Percentiles rank a stretch among this genome's conserved stretches.
Conservation (phyloP, 1,284 basidiomycete genomes). For the Puccinia polysora region DNA sequence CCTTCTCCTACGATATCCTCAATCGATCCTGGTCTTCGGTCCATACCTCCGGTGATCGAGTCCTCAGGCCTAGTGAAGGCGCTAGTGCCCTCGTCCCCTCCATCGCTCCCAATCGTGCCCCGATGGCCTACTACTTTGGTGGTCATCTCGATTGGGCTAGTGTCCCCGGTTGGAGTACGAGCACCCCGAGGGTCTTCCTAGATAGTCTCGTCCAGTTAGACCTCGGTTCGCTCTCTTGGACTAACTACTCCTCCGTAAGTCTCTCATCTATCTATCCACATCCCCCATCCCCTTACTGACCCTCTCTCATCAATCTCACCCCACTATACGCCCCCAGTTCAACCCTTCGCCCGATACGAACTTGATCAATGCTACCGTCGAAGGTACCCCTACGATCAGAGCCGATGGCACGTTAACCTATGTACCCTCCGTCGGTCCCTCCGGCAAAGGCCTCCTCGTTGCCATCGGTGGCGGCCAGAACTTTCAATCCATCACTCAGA, state of each 20-base stretch:
- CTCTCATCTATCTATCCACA: background rate
- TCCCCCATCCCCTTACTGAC: slow-evolving; percentile 43
- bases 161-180: slow-evolving; percentile 47
- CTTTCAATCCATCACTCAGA: slow-evolving; percentile 33
- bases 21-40: slow-evolving; percentile 44
- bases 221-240: slow-evolving; percentile 27
- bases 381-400: slow-evolving; percentile 47
- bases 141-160: slow-evolving; percentile 49
- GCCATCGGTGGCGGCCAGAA: slow-evolving; percentile 49
- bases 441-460: slow-evolving; percentile 47
- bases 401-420: slow-evolving; percentile 49
- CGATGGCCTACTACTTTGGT: slow-evolving; percentile 47
- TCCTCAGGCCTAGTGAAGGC: slow-evolving; percentile 48
- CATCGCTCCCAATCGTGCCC: slow-evolving; percentile 43
- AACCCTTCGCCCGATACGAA: slow-evolving; percentile 43
- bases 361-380: slow-evolving; percentile 46
- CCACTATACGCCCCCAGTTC: slow-evolving; percentile 7
- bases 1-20: slow-evolving; percentile 46
- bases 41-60: slow-evolving; percentile 45
- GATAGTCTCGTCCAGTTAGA: slow-evolving; percentile 24
- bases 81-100: slow-evolving; percentile 45
- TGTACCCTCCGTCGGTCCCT: slow-evolving; percentile 46
- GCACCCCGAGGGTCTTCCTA: slow-evolving; percentile 46
- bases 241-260: slow-evolving; percentile 34
- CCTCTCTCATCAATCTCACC: slow-evolving; percentile 34